Percentiles rank a stretch among this genome's conserved stretches.
phyloP scores from a whole-genome alignment of 331 rosid species.

The Rhamnella rubrinervis region DNA sequence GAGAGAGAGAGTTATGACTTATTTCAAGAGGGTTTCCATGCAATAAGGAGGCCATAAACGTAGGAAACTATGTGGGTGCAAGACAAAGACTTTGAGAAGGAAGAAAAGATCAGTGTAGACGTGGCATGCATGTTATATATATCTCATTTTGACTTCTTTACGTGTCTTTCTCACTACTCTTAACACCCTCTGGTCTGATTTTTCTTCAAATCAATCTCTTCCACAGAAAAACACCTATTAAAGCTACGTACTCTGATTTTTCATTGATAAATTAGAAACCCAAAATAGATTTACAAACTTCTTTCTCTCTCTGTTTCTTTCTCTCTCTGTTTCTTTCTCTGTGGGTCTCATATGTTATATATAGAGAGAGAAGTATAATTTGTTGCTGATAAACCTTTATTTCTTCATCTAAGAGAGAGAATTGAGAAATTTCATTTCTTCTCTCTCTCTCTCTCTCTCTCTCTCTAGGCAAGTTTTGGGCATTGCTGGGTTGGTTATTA shows the following conservation, averaged over 20 bases:
- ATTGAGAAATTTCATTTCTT: conserved; percentile 13
- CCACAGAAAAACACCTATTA: conserved; percentile 21
- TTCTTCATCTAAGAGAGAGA: conserved; percentile 27
- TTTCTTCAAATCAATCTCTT: conserved; percentile 29
- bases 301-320: background rate
- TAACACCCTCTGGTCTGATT: background rate
- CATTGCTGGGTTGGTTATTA: conserved; percentile 23
- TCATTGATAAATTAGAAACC: background rate
- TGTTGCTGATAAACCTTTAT: background rate
- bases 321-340: conserved; percentile 8
- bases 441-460: conserved; percentile 16
- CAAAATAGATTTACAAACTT: conserved; percentile 8
- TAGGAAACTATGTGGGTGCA: conserved; percentile 24
- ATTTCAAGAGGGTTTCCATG: background rate
- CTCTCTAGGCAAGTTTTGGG: conserved; percentile 9
- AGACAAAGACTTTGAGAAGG: conserved; percentile 5
- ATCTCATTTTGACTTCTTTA: conserved; percentile 27
- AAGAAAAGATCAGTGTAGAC: conserved; percentile 7
- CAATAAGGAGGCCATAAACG: background rate
- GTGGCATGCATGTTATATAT: conserved; percentile 17
- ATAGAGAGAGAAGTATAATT: background rate
- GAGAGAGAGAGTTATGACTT: too few species aligned
- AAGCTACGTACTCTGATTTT: conserved; percentile 15
- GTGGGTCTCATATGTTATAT: conserved; percentile 3
- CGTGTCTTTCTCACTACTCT: conserved; percentile 5